phyloP scores from a whole-genome alignment of 2,329 filamentous ascomycete genomes.

The Aspergillus puulaauensis region DNA sequence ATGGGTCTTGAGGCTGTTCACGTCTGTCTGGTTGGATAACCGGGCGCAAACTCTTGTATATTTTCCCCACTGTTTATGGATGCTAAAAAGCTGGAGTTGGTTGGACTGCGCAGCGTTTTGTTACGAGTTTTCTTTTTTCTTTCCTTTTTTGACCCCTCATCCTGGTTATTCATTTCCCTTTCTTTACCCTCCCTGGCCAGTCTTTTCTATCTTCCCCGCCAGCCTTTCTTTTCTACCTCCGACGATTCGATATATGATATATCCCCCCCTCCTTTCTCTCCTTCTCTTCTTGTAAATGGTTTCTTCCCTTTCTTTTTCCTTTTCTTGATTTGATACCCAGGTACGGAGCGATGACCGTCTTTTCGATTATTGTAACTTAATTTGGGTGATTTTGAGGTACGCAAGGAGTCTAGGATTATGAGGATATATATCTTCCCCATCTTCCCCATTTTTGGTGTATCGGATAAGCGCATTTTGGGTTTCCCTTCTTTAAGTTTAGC shows the following conservation, averaged over 20 bases:
- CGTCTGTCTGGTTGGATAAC: slow-evolving; percentile 16
- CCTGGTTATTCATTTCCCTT: background rate
- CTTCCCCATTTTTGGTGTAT: too few species aligned
- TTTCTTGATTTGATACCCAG: slow-evolving; percentile 11
- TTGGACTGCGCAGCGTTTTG: background rate
- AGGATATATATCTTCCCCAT: too few species aligned
- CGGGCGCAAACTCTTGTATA: background rate
- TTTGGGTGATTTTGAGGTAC: background rate
- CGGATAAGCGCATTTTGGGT: too few species aligned
- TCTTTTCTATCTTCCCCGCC: background rate
- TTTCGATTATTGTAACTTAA: background rate
- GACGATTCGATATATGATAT: background rate
- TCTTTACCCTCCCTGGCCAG: background rate
- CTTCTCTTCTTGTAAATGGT: background rate
- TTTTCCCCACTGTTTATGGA: background rate
- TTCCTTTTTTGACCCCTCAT: background rate
- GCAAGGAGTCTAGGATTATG: too few species aligned
- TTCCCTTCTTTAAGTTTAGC: too few species aligned
- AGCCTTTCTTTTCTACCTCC: background rate
- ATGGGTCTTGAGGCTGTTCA: slow-evolving; percentile 26
- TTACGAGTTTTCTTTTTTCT: background rate
- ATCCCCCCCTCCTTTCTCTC: background rate
- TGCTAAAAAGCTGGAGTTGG: background rate
- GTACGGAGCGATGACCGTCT: slow-evolving; percentile 4
- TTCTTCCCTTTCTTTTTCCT: background rate